These are phyloP conservation scores for Sclerotiophoma versabilis DNA, from an alignment of 2,329 filamentous ascomycete genomes.

Conservation along the genomic window DNA sequence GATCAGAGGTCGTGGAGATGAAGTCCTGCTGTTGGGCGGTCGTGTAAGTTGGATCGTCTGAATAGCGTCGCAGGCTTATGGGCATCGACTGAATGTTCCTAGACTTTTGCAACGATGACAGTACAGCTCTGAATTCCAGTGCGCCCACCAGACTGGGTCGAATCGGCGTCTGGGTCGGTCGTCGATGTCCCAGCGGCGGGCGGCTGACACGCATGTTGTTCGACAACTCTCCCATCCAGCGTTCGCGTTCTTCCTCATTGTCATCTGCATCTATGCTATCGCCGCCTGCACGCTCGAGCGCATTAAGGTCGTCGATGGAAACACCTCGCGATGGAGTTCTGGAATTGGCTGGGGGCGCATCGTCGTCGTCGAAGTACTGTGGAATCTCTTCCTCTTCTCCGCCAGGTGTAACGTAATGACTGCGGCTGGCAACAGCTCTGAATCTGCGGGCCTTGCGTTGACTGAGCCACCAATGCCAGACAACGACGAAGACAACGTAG, in stretches of 20 bases:
- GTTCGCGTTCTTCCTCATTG: conserved; percentile 68
- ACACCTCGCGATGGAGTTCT: conserved; percentile 54
- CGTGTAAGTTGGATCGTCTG: conserved; percentile 64
- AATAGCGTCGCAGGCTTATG: conserved; percentile 73
- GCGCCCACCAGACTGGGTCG: conserved; percentile 92
- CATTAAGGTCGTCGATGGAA: conserved; percentile 70
- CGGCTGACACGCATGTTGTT: conserved; percentile 91
- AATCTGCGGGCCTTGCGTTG: conserved; percentile 67
- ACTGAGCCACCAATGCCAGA: conserved; percentile 87
- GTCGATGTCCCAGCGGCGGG: conserved; percentile 68
- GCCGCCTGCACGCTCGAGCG: conserved; percentile 64
- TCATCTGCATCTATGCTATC: conserved; percentile 63
- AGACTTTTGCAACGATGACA: conserved; percentile 85
- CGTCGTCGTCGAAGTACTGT: conserved; percentile 62
- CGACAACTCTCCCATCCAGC: conserved; percentile 78
- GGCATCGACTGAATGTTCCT: conserved; percentile 76
- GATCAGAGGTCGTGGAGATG: conserved; percentile 58
- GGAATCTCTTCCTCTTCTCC: conserved; percentile 66
- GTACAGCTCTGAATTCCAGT: conserved; percentile 88
- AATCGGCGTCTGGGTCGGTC: conserved; percentile 81
- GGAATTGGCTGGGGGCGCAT: conserved; percentile 53
- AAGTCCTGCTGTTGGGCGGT: conserved; percentile 56
- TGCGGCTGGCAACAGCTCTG: conserved; percentile 74
- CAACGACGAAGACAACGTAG: conserved; percentile 87
- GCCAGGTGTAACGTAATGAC: conserved; percentile 71